Conservation (phyloP, 2,329 filamentous ascomycete species). For the Aaosphaeria pasadenensis region DNA sequence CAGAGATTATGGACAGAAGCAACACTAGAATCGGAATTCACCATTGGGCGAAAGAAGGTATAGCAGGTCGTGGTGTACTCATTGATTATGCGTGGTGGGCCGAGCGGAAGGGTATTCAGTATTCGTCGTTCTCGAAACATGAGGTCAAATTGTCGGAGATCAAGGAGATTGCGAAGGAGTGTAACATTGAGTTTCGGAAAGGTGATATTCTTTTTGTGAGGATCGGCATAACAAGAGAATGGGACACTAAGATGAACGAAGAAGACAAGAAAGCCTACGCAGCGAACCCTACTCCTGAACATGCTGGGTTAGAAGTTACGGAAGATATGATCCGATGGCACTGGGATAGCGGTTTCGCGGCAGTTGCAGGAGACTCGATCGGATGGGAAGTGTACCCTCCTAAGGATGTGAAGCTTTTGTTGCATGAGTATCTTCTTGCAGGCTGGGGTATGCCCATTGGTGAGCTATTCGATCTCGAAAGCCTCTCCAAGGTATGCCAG, state of each 20-base stretch:
- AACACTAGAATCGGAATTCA: slow-evolving; percentile 8
- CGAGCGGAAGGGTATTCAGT: slow-evolving; percentile 11
- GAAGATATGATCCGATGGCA: background rate
- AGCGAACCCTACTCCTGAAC: background rate
- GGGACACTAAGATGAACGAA: background rate
- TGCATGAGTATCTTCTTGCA: slow-evolving; percentile 1
- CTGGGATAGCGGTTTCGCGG: background rate
- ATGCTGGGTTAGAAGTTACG: background rate
- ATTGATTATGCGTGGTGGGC: slow-evolving; percentile 16
- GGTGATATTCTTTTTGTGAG: slow-evolving; percentile 18
- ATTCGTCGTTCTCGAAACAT: slow-evolving; percentile 7
- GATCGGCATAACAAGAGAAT: background rate
- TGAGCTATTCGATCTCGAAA: background rate
- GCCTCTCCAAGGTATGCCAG: background rate
- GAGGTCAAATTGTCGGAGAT: slow-evolving; percentile 9
- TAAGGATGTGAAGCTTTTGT: background rate
- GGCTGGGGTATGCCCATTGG: background rate
- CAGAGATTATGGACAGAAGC: slow-evolving; percentile 15
- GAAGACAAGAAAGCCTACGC: background rate
- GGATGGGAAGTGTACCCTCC: background rate
- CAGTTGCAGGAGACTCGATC: background rate
- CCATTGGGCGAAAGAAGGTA: slow-evolving; percentile 15
- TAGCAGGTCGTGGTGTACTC: slow-evolving; percentile 16
- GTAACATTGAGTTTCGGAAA: slow-evolving; percentile 9
- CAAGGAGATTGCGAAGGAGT: slow-evolving; percentile 9